These are phyloP conservation scores for Spergularia bocconei DNA, from an alignment of 148 eudicot genomes.

Conservation along the genomic window DNA sequence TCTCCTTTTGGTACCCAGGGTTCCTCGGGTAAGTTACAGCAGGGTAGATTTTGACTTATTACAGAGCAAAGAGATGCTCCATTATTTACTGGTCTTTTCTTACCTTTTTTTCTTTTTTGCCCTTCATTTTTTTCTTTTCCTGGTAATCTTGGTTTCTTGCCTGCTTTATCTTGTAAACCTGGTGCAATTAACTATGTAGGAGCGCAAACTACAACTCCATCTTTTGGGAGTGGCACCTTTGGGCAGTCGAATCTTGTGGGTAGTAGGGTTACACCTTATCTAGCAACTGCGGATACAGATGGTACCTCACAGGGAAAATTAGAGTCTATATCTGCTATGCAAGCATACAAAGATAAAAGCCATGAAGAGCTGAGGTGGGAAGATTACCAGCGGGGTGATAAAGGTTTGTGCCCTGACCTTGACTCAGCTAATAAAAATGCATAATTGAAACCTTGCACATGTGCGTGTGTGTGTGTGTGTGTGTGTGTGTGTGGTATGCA, in stretches of 20 bases:
- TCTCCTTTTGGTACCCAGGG: slow-evolving; percentile 63
- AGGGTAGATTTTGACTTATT: not conserved
- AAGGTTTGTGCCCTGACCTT: slow-evolving; percentile 51
- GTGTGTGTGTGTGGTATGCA: too few relatives aligned
- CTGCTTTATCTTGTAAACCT: slow-evolving; percentile 6
- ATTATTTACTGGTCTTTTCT: not conserved
- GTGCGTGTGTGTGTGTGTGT: too few relatives aligned
- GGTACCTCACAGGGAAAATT: slow-evolving; percentile 52
- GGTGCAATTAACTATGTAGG: slow-evolving; percentile 42
- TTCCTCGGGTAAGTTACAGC: slow-evolving; percentile 53
- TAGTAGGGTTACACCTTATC: slow-evolving; percentile 65
- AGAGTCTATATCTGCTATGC: slow-evolving; percentile 94
- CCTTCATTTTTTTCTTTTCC: too few relatives aligned
- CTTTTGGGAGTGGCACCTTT: slow-evolving; percentile 61
- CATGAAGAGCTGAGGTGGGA: slow-evolving; percentile 98
- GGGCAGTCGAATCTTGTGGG: slow-evolving; percentile 76
- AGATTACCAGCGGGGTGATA: slow-evolving; percentile 92
- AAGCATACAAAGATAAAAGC: slow-evolving; percentile 87
- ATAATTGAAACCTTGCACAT: not conserved
- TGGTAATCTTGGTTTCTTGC: not conserved
- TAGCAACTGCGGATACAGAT: slow-evolving; percentile 16
- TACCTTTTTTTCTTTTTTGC: not conserved
- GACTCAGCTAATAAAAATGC: not conserved
- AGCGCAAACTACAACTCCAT: slow-evolving; percentile 52
- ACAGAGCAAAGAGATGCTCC: not conserved